These are phyloP conservation scores for Rossbeevera mucosa DNA, from an alignment of 768 basidiomycete genomes.

Conservation along the genomic window DNA sequence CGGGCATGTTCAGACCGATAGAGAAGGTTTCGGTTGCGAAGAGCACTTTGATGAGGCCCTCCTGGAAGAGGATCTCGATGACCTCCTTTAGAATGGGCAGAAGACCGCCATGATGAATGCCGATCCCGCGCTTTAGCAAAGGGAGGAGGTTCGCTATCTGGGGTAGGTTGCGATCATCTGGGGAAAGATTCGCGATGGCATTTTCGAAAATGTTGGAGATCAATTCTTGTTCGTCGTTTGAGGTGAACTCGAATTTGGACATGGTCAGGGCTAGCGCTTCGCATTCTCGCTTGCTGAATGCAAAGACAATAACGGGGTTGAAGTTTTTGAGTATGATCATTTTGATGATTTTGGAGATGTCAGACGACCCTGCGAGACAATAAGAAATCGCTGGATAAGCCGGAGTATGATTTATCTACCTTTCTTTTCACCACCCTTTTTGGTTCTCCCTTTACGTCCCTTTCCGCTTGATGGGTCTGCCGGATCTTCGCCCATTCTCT, in stretches of 20 bases:
- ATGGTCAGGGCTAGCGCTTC: constrained; percentile 87
- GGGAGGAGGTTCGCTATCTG: constrained; percentile 93
- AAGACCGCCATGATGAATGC: constrained; percentile 97
- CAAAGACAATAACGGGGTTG: constrained; percentile 97
- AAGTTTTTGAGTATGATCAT: constrained; percentile 98
- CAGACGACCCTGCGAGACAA: constrained; percentile 63
- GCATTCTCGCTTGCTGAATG: constrained; percentile 97
- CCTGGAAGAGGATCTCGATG: constrained; percentile 98
- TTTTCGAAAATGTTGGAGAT: constrained; percentile 89
- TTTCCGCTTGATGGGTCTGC: constrained; percentile 82
- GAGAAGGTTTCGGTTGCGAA: constrained; percentile 99
- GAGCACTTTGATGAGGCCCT: constrained; percentile 94
- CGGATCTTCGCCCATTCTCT: constrained; percentile 83
- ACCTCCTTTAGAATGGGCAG: constrained; percentile 98
- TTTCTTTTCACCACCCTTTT: constrained; percentile 91
- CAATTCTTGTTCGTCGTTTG: constrained; percentile 84
- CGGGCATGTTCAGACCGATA: constrained; percentile 98
- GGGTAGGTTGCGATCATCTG: constrained; percentile 84
- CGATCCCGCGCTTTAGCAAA: constrained; percentile 89
- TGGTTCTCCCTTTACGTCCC: constrained; percentile 87
- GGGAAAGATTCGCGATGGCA: constrained; percentile 83
- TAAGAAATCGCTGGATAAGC: background rate
- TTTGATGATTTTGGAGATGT: constrained; percentile 95
- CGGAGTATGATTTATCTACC: constrained; percentile 58
- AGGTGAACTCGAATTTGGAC: constrained; percentile 95